Percentiles rank a stretch among this genome's conserved stretches.
Evolutionary conservation across 2,329 filamentous ascomycete genomes (phyloP).

Genomic region (Lecanicillium sp.): DNA sequence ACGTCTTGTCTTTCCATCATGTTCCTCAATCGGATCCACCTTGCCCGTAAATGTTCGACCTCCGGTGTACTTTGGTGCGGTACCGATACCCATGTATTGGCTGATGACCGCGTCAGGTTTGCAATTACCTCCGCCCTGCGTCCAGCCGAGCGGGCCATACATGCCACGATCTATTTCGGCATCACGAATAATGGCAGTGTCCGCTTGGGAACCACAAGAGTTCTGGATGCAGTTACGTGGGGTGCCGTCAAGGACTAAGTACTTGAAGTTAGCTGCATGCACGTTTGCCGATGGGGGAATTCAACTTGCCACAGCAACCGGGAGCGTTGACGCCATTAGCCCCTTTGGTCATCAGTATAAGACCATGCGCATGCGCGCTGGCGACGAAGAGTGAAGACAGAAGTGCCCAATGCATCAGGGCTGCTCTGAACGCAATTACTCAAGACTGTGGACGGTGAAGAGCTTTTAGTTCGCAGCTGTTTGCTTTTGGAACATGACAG

Average conservation of each 20-base stretch:
- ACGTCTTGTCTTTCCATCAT: no score
- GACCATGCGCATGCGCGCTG: conserved; percentile 8
- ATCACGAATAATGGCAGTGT: conserved; percentile 14
- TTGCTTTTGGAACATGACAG: no score
- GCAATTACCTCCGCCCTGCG: conserved; percentile 10
- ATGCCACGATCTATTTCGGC: conserved; percentile 8
- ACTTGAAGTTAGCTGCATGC: no score
- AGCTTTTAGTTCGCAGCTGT: no score
- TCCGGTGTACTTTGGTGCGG: conserved; percentile 3
- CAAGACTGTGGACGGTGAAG: no score
- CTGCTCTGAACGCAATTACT: no score
- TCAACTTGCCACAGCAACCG: conserved; percentile 7
- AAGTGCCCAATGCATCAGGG: not conserved
- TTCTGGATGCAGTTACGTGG: conserved; percentile 14
- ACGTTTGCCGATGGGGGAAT: no score
- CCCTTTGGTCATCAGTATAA: conserved; percentile 6
- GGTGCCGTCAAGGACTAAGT: conserved; percentile 10
- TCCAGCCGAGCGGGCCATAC: conserved; percentile 10
- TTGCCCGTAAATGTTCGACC: conserved; percentile 1
- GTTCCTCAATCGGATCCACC: not conserved
- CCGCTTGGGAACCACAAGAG: conserved; percentile 12
- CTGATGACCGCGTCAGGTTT: conserved; percentile 6
- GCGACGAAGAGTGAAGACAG: not conserved
- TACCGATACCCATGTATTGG: conserved; percentile 9
- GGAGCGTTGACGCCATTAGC: conserved; percentile 12